A percentile compares a stretch with the other conserved stretches of the same genome.
phyloP scores from a whole-genome alignment of 176 grass and related monocot species.

The Zoysia pacifica region DNA sequence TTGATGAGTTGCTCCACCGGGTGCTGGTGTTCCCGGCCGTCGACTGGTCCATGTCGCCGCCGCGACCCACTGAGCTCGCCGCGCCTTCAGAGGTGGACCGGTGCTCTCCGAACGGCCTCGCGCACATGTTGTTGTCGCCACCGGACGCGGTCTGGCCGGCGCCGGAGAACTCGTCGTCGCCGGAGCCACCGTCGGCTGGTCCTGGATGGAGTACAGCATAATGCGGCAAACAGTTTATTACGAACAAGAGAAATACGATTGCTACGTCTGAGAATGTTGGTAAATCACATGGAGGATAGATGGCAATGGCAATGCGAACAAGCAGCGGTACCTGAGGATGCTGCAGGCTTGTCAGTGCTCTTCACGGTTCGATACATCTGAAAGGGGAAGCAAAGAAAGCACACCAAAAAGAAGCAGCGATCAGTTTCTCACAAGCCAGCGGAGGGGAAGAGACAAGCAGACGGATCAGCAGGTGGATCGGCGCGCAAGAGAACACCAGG shows the following conservation, averaged over 20 bases:
- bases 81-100: slow-evolving; percentile 52
- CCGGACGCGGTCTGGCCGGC: slow-evolving; percentile 40
- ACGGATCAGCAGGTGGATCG: slow-evolving; percentile 45
- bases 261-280: background rate
- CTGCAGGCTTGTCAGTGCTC: slow-evolving; percentile 90
- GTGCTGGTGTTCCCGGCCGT: slow-evolving; percentile 56
- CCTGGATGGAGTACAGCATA: slow-evolving; percentile 37
- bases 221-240: background rate
- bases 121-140: slow-evolving; percentile 40
- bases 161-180: slow-evolving; percentile 72
- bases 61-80: slow-evolving; percentile 50
- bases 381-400: slow-evolving; percentile 31
- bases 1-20: slow-evolving; percentile 94
- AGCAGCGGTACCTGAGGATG: slow-evolving; percentile 61
- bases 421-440: slow-evolving; percentile 26
- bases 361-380: slow-evolving; percentile 97
- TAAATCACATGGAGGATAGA: background rate
- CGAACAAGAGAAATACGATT: background rate
- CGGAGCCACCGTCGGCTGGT: slow-evolving; percentile 67
- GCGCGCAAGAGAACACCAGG: slow-evolving; percentile 44
- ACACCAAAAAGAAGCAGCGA: slow-evolving; percentile 51
- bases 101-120: slow-evolving; percentile 39
- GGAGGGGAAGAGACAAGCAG: slow-evolving; percentile 32
- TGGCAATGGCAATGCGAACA: slow-evolving; percentile 32
- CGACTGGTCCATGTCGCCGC: slow-evolving; percentile 62